Conservation (phyloP, 352 stramenopile species). For the Chrysophaeum taylorii region DNA sequence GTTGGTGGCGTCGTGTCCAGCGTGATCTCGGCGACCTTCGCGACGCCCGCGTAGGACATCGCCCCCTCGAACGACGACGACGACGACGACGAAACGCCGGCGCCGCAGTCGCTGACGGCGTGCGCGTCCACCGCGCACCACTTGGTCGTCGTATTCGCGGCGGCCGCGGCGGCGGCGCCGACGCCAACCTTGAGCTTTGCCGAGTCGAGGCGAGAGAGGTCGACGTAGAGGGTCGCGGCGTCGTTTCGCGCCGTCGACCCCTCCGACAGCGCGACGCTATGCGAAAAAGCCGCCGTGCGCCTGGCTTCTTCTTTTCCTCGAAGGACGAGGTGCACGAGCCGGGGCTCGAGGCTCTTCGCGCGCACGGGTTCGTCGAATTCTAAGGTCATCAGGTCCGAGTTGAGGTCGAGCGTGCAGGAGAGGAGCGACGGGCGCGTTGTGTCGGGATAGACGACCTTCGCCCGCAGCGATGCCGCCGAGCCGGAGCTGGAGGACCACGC, state of each 20-base stretch:
- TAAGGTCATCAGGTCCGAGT: slow-evolving; percentile 12
- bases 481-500: too few species aligned
- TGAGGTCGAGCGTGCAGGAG: slow-evolving; percentile 9
- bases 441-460: slow-evolving; percentile 4
- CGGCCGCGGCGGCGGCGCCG: background rate
- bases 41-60: background rate
- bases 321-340: background rate
- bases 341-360: background rate
- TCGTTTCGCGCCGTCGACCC: background rate
- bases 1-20: slow-evolving; percentile 5
- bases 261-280: background rate
- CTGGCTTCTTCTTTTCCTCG: background rate
- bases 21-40: background rate
- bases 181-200: background rate
- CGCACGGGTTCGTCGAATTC: slow-evolving; percentile 20
- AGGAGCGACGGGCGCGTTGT: slow-evolving; percentile 6
- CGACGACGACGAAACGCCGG: too few species aligned
- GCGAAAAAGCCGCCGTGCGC: background rate
- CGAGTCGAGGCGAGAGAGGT: background rate
- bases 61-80: too few species aligned
- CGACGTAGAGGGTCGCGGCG: background rate
- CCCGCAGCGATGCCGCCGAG: background rate
- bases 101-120: slow-evolving; percentile 2
- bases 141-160: background rate
- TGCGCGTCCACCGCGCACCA: background rate